phyloP scores from a whole-genome alignment of 2,329 filamentous ascomycete species.

The Botryotinia globosa region DNA sequence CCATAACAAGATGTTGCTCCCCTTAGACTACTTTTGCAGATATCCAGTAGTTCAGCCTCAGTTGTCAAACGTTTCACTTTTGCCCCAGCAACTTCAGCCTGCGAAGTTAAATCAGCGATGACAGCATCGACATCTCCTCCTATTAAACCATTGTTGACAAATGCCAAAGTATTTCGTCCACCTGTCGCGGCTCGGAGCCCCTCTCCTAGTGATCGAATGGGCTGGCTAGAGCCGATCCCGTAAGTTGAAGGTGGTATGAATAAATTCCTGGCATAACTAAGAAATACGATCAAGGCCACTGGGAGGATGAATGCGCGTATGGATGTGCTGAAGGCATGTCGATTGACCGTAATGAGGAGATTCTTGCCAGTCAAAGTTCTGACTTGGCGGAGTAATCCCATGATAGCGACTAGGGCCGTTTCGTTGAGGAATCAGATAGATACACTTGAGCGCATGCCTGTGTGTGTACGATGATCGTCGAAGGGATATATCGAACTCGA shows the following conservation, averaged over 20 bases:
- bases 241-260: constrained; percentile 75
- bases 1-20: constrained; percentile 72
- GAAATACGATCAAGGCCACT: constrained; percentile 55
- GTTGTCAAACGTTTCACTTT: constrained; percentile 52
- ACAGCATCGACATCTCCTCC: constrained; percentile 71
- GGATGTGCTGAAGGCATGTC: constrained; percentile 51
- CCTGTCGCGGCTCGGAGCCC: constrained; percentile 57
- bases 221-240: constrained; percentile 63
- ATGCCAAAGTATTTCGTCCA: constrained; percentile 67
- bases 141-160: constrained; percentile 70
- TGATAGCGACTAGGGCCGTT: constrained; percentile 32
- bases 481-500: neutral
- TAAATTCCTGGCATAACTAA: constrained; percentile 74
- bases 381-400: constrained; percentile 56
- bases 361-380: constrained; percentile 63
- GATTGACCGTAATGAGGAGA: constrained; percentile 54
- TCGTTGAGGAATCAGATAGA: neutral
- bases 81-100: constrained; percentile 55
- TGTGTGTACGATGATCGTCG: neutral
- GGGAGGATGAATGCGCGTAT: constrained; percentile 60
- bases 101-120: constrained; percentile 59
- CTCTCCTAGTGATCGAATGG: constrained; percentile 62
- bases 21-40: constrained; percentile 61
- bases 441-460: neutral
- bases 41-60: constrained; percentile 56